phyloP scores from a whole-genome alignment of 2,329 filamentous ascomycete genomes.

The Mycogone perniciosa region DNA sequence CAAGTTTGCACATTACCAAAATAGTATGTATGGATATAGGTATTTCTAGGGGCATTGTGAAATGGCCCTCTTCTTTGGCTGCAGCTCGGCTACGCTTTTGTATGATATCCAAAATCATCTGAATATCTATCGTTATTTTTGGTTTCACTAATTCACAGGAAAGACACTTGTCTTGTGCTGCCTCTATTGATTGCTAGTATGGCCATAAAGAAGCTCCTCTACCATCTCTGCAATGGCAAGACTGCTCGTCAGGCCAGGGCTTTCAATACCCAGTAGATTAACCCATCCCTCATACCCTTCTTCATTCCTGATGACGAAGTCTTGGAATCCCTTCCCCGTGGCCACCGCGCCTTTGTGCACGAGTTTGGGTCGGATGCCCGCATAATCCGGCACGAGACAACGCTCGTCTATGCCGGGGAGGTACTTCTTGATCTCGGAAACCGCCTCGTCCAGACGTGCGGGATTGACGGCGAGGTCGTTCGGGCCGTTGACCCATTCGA shows the following conservation, averaged over 20 bases:
- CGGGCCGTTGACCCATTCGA: conserved; percentile 79
- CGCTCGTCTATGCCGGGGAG: conserved; percentile 64
- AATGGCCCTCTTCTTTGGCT: not conserved
- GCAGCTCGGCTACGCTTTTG: not conserved
- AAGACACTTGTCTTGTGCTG: not conserved
- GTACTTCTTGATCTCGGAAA: conserved; percentile 71
- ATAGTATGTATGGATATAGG: too few relatives aligned
- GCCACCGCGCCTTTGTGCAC: conserved; percentile 52
- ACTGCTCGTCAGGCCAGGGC: conserved; percentile 80
- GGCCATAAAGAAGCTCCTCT: conserved; percentile 40
- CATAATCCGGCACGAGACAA: conserved; percentile 74
- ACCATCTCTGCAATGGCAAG: conserved; percentile 83
- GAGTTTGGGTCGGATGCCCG: conserved; percentile 86
- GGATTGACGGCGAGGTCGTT: conserved; percentile 63
- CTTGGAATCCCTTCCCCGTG: conserved; percentile 64
- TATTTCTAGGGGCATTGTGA: not conserved
- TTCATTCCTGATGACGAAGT: conserved; percentile 77
- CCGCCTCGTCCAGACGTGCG: conserved; percentile 56
- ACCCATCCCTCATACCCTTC: conserved; percentile 76
- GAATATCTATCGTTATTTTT: conserved; percentile 1
- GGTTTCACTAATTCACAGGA: not conserved
- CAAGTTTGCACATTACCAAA: not conserved
- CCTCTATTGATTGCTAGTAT: not conserved
- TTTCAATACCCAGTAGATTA: conserved; percentile 89
- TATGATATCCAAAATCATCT: conserved; percentile 9